A percentile compares a stretch with the other conserved stretches of the same genome.
These are phyloP conservation scores for Phlebiopsis gigantea DNA, from an alignment of 768 basidiomycete genomes.

Conservation along the genomic window DNA sequence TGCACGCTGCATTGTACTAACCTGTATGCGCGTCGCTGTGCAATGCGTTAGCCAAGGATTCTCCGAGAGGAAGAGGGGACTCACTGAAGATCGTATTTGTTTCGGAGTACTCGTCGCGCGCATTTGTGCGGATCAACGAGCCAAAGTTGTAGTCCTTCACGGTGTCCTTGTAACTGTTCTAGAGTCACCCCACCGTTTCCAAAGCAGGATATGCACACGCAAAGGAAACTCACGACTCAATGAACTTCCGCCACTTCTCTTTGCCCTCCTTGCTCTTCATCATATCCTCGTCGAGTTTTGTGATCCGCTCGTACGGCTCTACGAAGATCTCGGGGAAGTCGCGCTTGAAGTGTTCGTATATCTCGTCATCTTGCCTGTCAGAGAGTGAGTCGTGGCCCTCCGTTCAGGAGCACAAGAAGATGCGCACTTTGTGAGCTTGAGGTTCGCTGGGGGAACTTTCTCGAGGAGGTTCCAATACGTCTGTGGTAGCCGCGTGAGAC, in stretches of 20 bases:
- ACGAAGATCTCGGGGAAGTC: constrained; percentile 73
- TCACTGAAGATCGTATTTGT: constrained; percentile 91
- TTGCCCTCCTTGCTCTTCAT: constrained; percentile 90
- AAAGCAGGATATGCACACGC: too few relatives aligned
- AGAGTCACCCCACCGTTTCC: too few relatives aligned
- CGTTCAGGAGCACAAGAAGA: not conserved
- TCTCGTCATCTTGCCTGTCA: constrained; percentile 74
- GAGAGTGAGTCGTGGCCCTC: not conserved
- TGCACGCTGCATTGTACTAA: constrained; percentile 28
- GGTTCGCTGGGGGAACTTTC: constrained; percentile 67
- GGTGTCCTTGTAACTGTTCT: constrained; percentile 75
- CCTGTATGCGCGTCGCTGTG: constrained; percentile 67
- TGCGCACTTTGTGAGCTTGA: constrained; percentile 78
- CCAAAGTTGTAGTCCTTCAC: constrained; percentile 97
- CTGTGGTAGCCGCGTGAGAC: constrained; percentile 35
- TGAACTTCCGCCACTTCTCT: constrained; percentile 86
- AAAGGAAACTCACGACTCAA: constrained; percentile 49
- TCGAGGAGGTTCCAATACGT: constrained; percentile 94
- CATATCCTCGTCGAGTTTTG: constrained; percentile 78
- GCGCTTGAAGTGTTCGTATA: constrained; percentile 68
- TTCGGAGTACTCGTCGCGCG: constrained; percentile 79
- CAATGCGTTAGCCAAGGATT: constrained; percentile 1
- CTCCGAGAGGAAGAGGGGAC: constrained; percentile 16
- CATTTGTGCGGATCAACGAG: constrained; percentile 82
- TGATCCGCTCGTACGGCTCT: constrained; percentile 35